Evolutionary conservation across 2,329 filamentous ascomycete species (phyloP).

Genomic region (Penicillium sp.): DNA sequence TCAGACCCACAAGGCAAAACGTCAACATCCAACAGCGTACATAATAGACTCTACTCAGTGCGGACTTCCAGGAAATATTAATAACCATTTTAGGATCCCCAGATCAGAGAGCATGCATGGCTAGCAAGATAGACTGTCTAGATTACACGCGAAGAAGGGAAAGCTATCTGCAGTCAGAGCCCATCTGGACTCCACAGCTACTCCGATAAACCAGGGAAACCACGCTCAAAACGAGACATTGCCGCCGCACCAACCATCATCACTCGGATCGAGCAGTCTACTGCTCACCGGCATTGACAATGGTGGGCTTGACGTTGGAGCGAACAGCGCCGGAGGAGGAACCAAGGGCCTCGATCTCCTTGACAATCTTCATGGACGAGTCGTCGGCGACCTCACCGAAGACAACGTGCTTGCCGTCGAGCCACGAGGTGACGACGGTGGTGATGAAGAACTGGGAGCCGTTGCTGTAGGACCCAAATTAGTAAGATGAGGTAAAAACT

Average conservation of each 20-base stretch:
- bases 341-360: slow-evolving; percentile 56
- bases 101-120: slow-evolving; percentile 9
- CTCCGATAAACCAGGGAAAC: slow-evolving; percentile 1
- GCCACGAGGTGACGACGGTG: slow-evolving; percentile 60
- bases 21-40: no score
- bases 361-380: slow-evolving; percentile 51
- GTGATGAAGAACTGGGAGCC: slow-evolving; percentile 70
- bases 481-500: not conserved
- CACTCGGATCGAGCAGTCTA: slow-evolving; percentile 32
- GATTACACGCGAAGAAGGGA: slow-evolving; percentile 18
- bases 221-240: slow-evolving; percentile 12
- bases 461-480: slow-evolving; percentile 44
- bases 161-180: slow-evolving; percentile 6
- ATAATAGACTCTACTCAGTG: no score
- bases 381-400: slow-evolving; percentile 58
- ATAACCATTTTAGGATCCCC: slow-evolving; percentile 3
- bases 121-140: slow-evolving; percentile 25
- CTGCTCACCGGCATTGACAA: slow-evolving; percentile 46
- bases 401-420: slow-evolving; percentile 65
- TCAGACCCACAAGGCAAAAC: not conserved
- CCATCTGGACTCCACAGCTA: not conserved
- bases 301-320: slow-evolving; percentile 52
- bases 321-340: slow-evolving; percentile 48
- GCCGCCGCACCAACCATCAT: slow-evolving; percentile 6
- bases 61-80: no score